phyloP scores from a whole-genome alignment of 495 filamentous ascomycete species.

The Platismatia glauca region DNA sequence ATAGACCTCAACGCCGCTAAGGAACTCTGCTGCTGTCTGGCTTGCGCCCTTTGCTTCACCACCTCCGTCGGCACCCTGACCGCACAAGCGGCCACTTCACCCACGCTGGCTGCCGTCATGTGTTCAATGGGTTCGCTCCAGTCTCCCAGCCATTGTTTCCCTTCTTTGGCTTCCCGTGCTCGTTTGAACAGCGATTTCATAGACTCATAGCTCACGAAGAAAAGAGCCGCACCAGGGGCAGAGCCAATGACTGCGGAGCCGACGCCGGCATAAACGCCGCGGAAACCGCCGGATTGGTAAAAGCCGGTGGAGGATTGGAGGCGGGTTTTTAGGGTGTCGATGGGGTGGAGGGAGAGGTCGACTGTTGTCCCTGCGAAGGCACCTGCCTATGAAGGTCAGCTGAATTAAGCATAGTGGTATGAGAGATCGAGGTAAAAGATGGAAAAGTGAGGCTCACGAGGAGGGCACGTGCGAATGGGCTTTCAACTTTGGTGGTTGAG shows the following conservation, averaged over 20 bases:
- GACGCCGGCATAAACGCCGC: conserved; percentile 60
- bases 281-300: conserved; percentile 67
- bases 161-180: conserved; percentile 1
- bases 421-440: background rate
- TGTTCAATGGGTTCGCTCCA: conserved; percentile 45
- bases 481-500: conserved; percentile 2
- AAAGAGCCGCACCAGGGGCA: conserved; percentile 92
- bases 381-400: conserved; percentile 48
- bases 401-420: background rate
- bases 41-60: conserved; percentile 92
- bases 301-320: conserved; percentile 78
- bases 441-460: conserved; percentile 12
- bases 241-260: conserved; percentile 65
- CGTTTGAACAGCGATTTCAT: conserved; percentile 51
- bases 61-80: conserved; percentile 94
- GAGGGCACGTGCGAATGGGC: conserved; percentile 19
- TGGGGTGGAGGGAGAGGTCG: conserved; percentile 82
- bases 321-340: conserved; percentile 88
- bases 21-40: conserved; percentile 57
- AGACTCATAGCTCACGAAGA: conserved; percentile 94
- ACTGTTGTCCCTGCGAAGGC: conserved; percentile 80
- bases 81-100: conserved; percentile 87
- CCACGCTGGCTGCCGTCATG: conserved; percentile 79
- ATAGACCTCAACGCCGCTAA: conserved; percentile 59
- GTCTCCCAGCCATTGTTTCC: conserved; percentile 16